Conservation (phyloP, 345 rosid genomes). For the Reutealis trisperma region DNA sequence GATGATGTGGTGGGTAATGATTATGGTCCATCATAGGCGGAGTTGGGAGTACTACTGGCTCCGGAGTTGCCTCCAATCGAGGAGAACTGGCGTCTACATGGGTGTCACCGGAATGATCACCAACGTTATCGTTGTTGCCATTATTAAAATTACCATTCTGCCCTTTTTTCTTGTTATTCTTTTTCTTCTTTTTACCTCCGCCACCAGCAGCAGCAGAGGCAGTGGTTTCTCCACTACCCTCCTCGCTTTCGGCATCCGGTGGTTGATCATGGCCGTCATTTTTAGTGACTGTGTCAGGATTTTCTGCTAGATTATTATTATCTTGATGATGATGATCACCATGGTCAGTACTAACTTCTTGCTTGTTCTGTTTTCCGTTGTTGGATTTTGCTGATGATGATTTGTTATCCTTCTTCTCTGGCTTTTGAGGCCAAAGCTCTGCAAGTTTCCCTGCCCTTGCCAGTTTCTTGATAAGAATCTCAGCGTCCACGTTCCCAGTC, state of each 20-base stretch:
- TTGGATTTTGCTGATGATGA: conserved; percentile 26
- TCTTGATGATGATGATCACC: background rate
- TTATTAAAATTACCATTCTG: conserved; percentile 16
- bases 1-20: conserved; percentile 27
- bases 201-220: conserved; percentile 1
- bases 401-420: conserved; percentile 34
- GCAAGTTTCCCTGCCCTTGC: conserved; percentile 59
- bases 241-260: conserved; percentile 20
- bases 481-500: conserved; percentile 52
- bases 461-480: conserved; percentile 58
- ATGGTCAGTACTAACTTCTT: conserved; percentile 10
- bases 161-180: conserved; percentile 47
- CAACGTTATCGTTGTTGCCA: conserved; percentile 20
- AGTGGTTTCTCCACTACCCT: background rate
- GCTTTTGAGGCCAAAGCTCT: conserved; percentile 52
- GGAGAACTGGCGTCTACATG: background rate
- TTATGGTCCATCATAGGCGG: conserved; percentile 5
- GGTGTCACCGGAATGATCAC: conserved; percentile 19
- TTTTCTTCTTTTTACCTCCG: conserved; percentile 33
- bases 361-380: conserved; percentile 23
- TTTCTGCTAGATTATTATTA: conserved; percentile 17
- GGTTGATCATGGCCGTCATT: conserved; percentile 20
- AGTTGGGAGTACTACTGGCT: background rate
- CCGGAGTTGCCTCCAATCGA: background rate
- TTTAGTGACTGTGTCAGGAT: conserved; percentile 17